These are phyloP conservation scores for Populus alba DNA, from an alignment of 345 rosid genomes.

Conservation along the genomic window DNA sequence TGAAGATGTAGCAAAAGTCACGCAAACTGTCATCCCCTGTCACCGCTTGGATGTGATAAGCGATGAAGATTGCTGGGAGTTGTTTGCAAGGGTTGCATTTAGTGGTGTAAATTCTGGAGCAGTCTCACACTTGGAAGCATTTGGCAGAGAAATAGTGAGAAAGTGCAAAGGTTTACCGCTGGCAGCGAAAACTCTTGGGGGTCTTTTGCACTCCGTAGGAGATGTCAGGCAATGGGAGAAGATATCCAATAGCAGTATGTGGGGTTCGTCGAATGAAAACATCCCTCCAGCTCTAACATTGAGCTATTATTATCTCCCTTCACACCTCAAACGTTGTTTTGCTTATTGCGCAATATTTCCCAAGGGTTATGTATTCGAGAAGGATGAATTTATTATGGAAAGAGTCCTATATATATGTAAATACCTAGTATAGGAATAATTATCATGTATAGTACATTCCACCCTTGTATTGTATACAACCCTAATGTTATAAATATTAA, in stretches of 20 bases:
- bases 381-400: no score
- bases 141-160: conserved; percentile 16
- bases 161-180: conserved; percentile 16
- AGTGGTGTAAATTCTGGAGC: not conserved
- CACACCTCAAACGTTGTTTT: conserved; percentile 16
- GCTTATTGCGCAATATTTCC: conserved; percentile 22
- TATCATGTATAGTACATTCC: no score
- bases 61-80: conserved; percentile 10
- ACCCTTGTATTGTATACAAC: no score
- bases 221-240: conserved; percentile 6
- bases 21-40: not conserved
- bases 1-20: not conserved
- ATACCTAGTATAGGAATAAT: no score
- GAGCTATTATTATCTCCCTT: conserved; percentile 22
- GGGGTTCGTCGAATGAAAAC: not conserved
- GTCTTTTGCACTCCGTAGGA: not conserved
- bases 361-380: not conserved
- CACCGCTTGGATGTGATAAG: not conserved
- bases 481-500: no score
- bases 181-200: conserved; percentile 9
- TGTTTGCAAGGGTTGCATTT: conserved; percentile 10
- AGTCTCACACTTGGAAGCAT: not conserved
- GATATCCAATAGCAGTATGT: conserved; percentile 9
- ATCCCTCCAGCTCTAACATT: conserved; percentile 13
- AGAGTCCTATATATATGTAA: no score